Evolutionary conservation across 2,329 filamentous ascomycete genomes (phyloP), one percentile per base, ranked within the genome.

Genomic region (Aaosphaeria arxii): DNA sequence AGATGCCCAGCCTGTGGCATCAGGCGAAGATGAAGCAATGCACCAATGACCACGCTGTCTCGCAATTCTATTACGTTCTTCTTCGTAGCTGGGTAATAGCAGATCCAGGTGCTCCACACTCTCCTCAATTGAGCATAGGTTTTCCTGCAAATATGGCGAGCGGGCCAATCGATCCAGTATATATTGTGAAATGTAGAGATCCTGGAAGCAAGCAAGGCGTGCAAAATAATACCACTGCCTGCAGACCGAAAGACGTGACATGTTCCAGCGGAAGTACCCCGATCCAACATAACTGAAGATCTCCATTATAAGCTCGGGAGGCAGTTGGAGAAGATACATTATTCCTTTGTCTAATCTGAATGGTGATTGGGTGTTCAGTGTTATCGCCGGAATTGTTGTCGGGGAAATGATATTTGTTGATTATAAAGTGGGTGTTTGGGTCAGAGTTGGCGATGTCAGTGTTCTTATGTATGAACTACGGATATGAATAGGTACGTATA

Each of bases 151-250:
- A 45, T 60, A 46, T 31, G 46, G 55, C 50, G 53, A 58, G 47
- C 55, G 56, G 42, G 53, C 28, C 42, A 60, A 51, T 45, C 51
- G 50, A 53, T 43, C 48, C 51, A 58, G 43, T 50, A 40, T 53
- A 42, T 54, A 52, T 42, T 50, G 54, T 49, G 50, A 49, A 49
- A 58, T 36, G 44, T 55, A 44, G 45, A 57, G 48, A 35, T 56
- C 49, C 50, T 28, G 33, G 51, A 56, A 58, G 51, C 52, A 60
- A 41, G 53, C 51, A 30, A 49, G 53, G 49, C 40, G 35, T 43
- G 57, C 55, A 52, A 52, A 53, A 53, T 46, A 44, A 48, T 40
- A 46, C 55, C 55, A 60, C 53, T 56, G 46, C 50, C 54, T 60
- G 49, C 52, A 56, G 48, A 60, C 51, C 47, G 49, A 51, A 41